These are phyloP conservation scores for Colletotrichum australisinense DNA, from an alignment of 2,329 filamentous ascomycete genomes.

Conservation along the genomic window DNA sequence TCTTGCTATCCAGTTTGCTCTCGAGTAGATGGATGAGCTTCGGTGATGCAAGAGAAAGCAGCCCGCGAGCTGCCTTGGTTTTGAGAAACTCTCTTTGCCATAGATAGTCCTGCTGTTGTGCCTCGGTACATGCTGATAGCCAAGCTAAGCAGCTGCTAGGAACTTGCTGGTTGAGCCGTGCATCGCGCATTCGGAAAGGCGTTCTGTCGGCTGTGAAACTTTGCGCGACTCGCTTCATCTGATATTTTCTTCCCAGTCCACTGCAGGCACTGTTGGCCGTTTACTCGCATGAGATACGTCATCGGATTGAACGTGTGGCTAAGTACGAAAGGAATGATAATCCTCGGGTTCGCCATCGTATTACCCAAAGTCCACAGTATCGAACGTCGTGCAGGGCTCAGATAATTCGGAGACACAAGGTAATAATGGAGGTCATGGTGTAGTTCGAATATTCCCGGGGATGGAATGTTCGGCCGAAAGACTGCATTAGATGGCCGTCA, in stretches of 20 bases:
- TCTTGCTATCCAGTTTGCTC: background rate
- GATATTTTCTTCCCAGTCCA: background rate
- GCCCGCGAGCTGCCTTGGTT: background rate
- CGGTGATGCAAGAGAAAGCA: background rate
- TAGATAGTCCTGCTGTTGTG: background rate
- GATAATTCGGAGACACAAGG: background rate
- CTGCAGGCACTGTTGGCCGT: background rate
- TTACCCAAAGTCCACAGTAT: background rate
- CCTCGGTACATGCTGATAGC: background rate
- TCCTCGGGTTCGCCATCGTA: background rate
- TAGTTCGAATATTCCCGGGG: background rate
- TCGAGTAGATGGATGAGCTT: too few species aligned
- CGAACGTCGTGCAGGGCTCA: background rate
- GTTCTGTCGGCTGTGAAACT: background rate
- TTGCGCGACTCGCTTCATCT: constrained; percentile 3
- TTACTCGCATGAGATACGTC: background rate
- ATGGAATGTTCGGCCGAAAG: background rate
- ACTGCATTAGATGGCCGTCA: background rate
- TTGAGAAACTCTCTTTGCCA: background rate
- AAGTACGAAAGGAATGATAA: background rate
- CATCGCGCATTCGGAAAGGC: background rate
- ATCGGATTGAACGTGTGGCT: background rate
- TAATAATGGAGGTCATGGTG: too few species aligned
- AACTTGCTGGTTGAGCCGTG: background rate
- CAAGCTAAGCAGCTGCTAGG: background rate